phyloP scores from a whole-genome alignment of 78 protist species.

The Planoprotostelium fungivorum region DNA sequence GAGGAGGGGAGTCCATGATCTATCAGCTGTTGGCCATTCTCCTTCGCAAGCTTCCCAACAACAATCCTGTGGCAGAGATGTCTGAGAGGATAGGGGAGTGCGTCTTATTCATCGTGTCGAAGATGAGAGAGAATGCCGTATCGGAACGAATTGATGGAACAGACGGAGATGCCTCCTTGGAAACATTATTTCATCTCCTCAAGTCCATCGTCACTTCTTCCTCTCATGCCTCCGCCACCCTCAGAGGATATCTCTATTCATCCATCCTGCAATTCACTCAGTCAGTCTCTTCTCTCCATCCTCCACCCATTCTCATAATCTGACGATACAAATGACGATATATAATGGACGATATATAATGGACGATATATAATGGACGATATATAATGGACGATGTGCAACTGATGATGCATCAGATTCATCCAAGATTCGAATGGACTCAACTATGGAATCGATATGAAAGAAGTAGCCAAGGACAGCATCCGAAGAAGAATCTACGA shows the following conservation, averaged over 20 bases:
- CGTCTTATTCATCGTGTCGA: neutral
- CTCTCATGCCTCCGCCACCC: neutral
- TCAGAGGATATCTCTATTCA: neutral
- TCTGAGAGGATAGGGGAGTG: neutral
- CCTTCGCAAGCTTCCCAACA: neutral
- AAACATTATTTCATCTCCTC: neutral
- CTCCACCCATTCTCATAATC: neutral
- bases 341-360: too few species aligned
- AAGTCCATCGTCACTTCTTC: neutral
- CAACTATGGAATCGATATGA: neutral
- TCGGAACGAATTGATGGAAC: neutral
- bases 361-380: too few species aligned
- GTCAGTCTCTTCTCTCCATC: too few species aligned
- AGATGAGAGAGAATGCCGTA: neutral
- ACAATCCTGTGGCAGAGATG: too few species aligned
- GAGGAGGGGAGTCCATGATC: neutral
- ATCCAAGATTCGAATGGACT: neutral
- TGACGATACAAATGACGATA: too few species aligned
- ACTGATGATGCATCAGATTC: too few species aligned
- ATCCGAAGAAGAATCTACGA: neutral
- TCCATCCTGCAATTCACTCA: neutral
- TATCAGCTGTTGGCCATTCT: neutral
- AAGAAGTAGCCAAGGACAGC: neutral
- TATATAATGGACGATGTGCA: too few species aligned
- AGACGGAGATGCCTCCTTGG: neutral